Percentiles rank a stretch among this genome's conserved stretches.
These are phyloP conservation scores for Suillus luteus DNA, from an alignment of 768 basidiomycete genomes.

Conservation along the genomic window DNA sequence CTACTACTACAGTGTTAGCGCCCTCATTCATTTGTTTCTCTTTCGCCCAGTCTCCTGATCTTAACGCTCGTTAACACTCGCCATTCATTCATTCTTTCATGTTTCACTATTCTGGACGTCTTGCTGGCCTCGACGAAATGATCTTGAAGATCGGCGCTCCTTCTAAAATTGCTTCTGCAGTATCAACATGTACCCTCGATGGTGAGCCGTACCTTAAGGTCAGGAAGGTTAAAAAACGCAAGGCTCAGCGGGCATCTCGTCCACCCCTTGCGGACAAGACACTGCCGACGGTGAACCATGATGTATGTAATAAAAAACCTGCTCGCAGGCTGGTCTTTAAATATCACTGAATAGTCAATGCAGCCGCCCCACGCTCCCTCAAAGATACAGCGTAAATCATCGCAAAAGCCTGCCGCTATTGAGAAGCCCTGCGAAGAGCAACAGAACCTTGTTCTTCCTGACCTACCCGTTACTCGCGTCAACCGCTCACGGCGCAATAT, in stretches of 20 bases:
- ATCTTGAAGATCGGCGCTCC: conserved; percentile 37
- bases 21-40: conserved; percentile 11
- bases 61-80: conserved; percentile 17
- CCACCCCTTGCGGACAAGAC: conserved; percentile 37
- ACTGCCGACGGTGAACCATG: conserved; percentile 21
- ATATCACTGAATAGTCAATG: conserved; percentile 14
- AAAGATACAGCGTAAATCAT: neutral
- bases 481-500: conserved; percentile 11
- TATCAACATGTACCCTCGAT: conserved; percentile 24
- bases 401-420: neutral
- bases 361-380: conserved; percentile 13
- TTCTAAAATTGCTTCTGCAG: conserved; percentile 30
- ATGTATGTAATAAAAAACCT: conserved; percentile 28
- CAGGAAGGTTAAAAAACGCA: conserved; percentile 28
- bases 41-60: conserved; percentile 5
- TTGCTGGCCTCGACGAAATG: conserved; percentile 45
- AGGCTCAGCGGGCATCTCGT: conserved; percentile 24
- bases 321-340: conserved; percentile 18
- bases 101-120: conserved; percentile 43
- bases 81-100: conserved; percentile 25
- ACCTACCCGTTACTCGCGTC: conserved; percentile 20
- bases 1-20: conserved; percentile 10
- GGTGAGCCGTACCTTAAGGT: conserved; percentile 22
- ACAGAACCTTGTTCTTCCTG: conserved; percentile 9
- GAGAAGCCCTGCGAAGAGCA: neutral